Evolutionary conservation across 1,139 yeast species (phyloP).

Genomic region (Blastobotrys arbuscula): DNA sequence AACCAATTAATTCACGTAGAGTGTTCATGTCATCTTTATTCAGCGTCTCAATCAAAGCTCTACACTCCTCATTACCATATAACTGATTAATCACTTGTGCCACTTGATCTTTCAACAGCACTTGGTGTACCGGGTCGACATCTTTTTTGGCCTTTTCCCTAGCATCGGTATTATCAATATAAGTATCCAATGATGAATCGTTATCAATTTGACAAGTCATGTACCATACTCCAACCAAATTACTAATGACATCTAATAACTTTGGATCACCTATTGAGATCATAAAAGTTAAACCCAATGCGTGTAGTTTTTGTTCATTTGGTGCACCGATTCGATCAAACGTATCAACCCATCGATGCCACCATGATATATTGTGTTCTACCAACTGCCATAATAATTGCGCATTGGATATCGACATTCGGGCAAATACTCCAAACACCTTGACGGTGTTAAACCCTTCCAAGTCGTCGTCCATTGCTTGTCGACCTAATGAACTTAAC

Average conservation of each 20-base stretch:
- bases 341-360: constrained; percentile 32
- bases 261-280: constrained; percentile 1
- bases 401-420: constrained; percentile 47
- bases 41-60: background rate
- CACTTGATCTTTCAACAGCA: constrained; percentile 4
- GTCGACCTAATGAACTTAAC: constrained; percentile 36
- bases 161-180: background rate
- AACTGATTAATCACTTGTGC: background rate
- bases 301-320: constrained; percentile 37
- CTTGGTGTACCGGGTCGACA: constrained; percentile 2
- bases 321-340: constrained; percentile 60
- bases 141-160: constrained; percentile 1
- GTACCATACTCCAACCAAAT: constrained; percentile 11
- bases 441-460: constrained; percentile 29
- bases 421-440: constrained; percentile 48
- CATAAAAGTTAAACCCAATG: constrained; percentile 13
- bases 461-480: constrained; percentile 39
- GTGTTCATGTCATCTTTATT: constrained; percentile 1
- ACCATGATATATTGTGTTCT: constrained; percentile 21
- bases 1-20: background rate
- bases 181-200: background rate
- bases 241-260: constrained; percentile 6
- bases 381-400: constrained; percentile 40
- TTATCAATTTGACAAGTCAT: background rate
- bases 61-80: background rate